Evolutionary conservation across 2,329 filamentous ascomycete species (phyloP).

Genomic region (Phyllosticta ampelicida): DNA sequence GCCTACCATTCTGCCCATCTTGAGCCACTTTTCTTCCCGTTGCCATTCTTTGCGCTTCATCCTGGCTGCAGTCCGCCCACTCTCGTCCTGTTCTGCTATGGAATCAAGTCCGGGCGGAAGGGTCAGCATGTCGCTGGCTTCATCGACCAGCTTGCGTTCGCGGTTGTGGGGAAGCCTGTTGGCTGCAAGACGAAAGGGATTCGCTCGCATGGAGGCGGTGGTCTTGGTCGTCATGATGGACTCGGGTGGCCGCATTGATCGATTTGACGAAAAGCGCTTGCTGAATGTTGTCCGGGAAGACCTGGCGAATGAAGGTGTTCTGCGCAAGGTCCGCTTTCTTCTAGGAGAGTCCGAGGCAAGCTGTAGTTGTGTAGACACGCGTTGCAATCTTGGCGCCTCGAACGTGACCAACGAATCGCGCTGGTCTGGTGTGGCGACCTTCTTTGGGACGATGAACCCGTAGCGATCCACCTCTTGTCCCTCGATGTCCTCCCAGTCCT

Average conservation of each 20-base stretch:
- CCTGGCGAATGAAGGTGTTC: slow-evolving; percentile 37
- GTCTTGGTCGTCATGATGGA: slow-evolving; percentile 27
- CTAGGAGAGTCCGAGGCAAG: slow-evolving; percentile 46
- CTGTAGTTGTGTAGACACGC: slow-evolving; percentile 49
- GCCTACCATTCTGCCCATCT: slow-evolving; percentile 44
- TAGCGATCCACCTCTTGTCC: slow-evolving; percentile 53
- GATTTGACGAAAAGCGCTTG: slow-evolving; percentile 32
- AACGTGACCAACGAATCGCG: slow-evolving; percentile 19
- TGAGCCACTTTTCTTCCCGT: slow-evolving; percentile 56
- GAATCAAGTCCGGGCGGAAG: slow-evolving; percentile 39
- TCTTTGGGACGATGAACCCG: slow-evolving; percentile 48
- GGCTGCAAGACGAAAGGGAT: slow-evolving; percentile 40
- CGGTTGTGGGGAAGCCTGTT: slow-evolving; percentile 44
- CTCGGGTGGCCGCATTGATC: slow-evolving; percentile 32
- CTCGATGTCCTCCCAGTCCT: slow-evolving; percentile 53
- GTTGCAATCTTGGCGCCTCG: slow-evolving; percentile 38
- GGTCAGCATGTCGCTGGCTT: slow-evolving; percentile 55
- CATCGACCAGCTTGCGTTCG: slow-evolving; percentile 45
- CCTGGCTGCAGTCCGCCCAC: slow-evolving; percentile 36
- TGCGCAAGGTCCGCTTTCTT: slow-evolving; percentile 41
- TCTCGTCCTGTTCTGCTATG: slow-evolving; percentile 35
- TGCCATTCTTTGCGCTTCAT: slow-evolving; percentile 49
- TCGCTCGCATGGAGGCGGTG: slow-evolving; percentile 28
- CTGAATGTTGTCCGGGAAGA: slow-evolving; percentile 24
- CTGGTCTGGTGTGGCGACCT: slow-evolving; percentile 25